phyloP scores from a whole-genome alignment of 257 asterid genomes.

The Jacaranda mimosifolia region DNA sequence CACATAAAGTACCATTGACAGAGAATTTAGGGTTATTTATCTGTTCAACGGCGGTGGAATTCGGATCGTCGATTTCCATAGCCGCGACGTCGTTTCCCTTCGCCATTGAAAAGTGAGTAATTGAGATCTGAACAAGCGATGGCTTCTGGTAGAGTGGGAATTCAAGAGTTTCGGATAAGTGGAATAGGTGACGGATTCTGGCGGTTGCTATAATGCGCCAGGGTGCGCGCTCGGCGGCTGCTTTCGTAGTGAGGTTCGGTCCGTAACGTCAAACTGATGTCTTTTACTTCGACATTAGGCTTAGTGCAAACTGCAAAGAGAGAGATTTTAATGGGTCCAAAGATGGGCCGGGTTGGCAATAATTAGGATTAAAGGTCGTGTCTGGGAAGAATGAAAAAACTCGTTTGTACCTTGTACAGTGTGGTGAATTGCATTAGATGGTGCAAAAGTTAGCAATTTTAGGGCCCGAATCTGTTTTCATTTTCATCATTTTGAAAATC shows the following conservation, averaged over 20 bases:
- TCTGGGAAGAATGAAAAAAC: too few species aligned
- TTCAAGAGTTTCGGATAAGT: background rate
- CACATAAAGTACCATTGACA: constrained; percentile 60
- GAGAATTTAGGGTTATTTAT: constrained; percentile 76
- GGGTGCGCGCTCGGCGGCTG: constrained; percentile 22
- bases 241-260: constrained; percentile 1
- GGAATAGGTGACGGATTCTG: constrained; percentile 25
- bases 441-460: too few species aligned
- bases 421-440: too few species aligned
- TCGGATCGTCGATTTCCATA: constrained; percentile 80
- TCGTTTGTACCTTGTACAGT: too few species aligned
- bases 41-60: constrained; percentile 59
- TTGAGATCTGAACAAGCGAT: constrained; percentile 41
- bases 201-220: constrained; percentile 29
- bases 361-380: background rate
- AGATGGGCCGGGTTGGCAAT: background rate
- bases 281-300: background rate
- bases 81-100: constrained; percentile 59
- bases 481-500: too few species aligned
- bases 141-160: background rate
- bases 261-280: constrained; percentile 31
- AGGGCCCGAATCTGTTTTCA: too few species aligned
- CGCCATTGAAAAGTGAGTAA: constrained; percentile 51
- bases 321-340: background rate
- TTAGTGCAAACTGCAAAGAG: background rate